phyloP scores from a whole-genome alignment of 1,139 yeast genomes.

The Nakaseomyces delphensis region DNA sequence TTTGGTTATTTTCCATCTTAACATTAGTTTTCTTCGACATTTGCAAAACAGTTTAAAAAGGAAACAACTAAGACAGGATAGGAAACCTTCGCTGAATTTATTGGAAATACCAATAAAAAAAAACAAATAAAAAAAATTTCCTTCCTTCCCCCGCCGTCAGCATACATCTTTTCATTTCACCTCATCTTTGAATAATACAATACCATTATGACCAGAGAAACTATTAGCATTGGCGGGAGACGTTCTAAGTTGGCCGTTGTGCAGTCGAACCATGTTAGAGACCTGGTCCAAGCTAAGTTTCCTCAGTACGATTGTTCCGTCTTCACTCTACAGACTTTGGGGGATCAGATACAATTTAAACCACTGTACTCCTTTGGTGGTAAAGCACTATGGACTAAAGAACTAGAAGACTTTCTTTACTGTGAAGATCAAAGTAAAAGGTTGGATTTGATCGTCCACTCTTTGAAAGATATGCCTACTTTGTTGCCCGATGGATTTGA shows the following conservation, averaged over 20 bases:
- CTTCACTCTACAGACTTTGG: constrained; percentile 74
- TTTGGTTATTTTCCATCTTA: too few relatives aligned
- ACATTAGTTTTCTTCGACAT: too few relatives aligned
- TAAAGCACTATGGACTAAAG: constrained; percentile 92
- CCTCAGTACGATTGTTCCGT: constrained; percentile 63
- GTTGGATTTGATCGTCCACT: constrained; percentile 85
- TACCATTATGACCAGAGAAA: constrained; percentile 13
- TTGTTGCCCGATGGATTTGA: constrained; percentile 81
- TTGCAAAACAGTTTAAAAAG: too few relatives aligned
- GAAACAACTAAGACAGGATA: too few relatives aligned
- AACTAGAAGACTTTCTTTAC: constrained; percentile 69
- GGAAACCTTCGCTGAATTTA: too few relatives aligned
- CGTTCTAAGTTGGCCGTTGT: constrained; percentile 78
- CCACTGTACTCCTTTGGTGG: constrained; percentile 95
- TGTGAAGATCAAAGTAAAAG: constrained; percentile 42
- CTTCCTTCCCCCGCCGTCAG: too few relatives aligned
- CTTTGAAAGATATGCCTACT: constrained; percentile 93
- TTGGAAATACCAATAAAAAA: too few relatives aligned
- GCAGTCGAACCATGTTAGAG: constrained; percentile 72
- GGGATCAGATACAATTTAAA: constrained; percentile 76
- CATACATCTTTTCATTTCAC: too few relatives aligned
- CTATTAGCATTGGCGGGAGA: constrained; percentile 66
- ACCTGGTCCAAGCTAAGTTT: constrained; percentile 46
- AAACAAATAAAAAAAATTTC: background rate
- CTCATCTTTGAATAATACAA: too few relatives aligned